phyloP scores from a whole-genome alignment of 2,329 filamentous ascomycete genomes.

The Aspergillus tanneri region DNA sequence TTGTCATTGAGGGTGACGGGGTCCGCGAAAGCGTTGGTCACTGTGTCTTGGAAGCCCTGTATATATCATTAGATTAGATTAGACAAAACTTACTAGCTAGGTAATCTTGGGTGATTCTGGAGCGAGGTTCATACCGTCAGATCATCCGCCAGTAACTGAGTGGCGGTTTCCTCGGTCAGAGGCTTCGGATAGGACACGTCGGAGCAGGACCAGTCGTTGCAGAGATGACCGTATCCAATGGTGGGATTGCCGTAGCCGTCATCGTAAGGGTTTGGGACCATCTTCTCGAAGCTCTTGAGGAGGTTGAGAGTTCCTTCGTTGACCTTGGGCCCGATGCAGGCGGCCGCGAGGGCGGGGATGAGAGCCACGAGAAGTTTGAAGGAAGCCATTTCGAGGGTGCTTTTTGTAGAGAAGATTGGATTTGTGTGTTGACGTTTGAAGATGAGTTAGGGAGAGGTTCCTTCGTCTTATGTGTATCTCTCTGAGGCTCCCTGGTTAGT shows the following conservation, averaged over 20 bases:
- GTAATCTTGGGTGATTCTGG: background rate
- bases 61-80: slow-evolving; percentile 31
- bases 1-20: slow-evolving; percentile 49
- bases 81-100: too few species aligned
- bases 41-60: slow-evolving; percentile 39
- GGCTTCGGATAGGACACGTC: slow-evolving; percentile 51
- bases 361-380: slow-evolving; percentile 7
- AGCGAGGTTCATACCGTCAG: slow-evolving; percentile 31
- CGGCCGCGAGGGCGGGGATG: slow-evolving; percentile 5
- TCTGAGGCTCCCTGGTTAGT: too few species aligned
- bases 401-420: background rate
- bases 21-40: slow-evolving; percentile 38
- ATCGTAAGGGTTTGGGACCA: slow-evolving; percentile 29
- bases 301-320: slow-evolving; percentile 37
- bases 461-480: too few species aligned
- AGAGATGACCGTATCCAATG: slow-evolving; percentile 54
- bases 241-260: slow-evolving; percentile 51
- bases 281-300: slow-evolving; percentile 42
- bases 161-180: slow-evolving; percentile 43
- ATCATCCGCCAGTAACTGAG: slow-evolving; percentile 44
- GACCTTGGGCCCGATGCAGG: slow-evolving; percentile 25
- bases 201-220: slow-evolving; percentile 41
- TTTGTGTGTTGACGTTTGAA: background rate
- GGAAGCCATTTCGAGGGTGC: slow-evolving; percentile 8
- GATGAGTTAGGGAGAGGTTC: too few species aligned